These are phyloP conservation scores for Lagerstroemia speciosa DNA, from an alignment of 345 rosid species.

Conservation along the genomic window DNA sequence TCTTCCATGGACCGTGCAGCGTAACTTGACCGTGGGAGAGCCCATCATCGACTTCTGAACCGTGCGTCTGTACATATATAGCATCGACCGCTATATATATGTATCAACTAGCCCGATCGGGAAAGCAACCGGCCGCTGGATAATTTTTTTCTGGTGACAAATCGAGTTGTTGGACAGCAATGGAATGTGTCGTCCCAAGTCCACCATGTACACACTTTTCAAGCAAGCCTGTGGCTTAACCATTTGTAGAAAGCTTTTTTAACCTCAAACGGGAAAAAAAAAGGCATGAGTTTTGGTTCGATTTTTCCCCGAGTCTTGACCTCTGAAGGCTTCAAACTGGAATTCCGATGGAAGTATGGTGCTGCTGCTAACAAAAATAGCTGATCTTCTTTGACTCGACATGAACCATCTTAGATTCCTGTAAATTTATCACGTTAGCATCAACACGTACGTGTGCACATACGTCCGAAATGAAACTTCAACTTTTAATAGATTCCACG, in stretches of 20 bases:
- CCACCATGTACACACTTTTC: neutral
- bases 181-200: neutral
- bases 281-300: neutral
- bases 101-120: neutral
- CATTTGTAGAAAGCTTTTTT: neutral
- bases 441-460: neutral
- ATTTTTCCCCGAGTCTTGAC: neutral
- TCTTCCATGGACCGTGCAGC: slow-evolving; percentile 75
- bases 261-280: neutral
- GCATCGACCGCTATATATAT: neutral
- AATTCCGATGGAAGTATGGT: neutral
- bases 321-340: neutral
- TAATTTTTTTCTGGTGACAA: neutral
- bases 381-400: neutral
- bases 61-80: neutral
- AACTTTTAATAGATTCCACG: too few relatives aligned
- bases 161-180: slow-evolving; percentile 8
- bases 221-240: neutral
- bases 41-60: slow-evolving; percentile 74
- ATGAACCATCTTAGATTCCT: neutral
- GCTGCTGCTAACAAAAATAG: too few relatives aligned
- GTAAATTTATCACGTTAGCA: neutral
- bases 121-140: slow-evolving; percentile 16
- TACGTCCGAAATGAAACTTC: neutral
- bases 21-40: slow-evolving; percentile 77